These are phyloP conservation scores for Colletotrichum viniferum DNA, from an alignment of 2,329 filamentous ascomycete genomes.

Conservation along the genomic window DNA sequence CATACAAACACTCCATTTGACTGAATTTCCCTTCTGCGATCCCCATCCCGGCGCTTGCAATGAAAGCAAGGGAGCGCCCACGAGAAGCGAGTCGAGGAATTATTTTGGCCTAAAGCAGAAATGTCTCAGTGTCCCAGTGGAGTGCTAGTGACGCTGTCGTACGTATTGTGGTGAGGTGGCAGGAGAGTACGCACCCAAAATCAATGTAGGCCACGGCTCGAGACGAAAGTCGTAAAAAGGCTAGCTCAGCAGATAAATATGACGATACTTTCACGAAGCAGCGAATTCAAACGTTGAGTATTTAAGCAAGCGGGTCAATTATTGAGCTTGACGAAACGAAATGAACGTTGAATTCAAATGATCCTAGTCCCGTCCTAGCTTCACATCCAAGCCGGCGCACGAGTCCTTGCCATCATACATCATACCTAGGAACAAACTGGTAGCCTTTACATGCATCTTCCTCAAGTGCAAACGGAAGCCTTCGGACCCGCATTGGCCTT, in stretches of 20 bases:
- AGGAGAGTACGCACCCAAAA: background rate
- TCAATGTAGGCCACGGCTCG: background rate
- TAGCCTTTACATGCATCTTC: background rate
- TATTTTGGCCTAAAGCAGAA: background rate
- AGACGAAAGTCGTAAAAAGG: background rate
- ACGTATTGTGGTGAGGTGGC: background rate
- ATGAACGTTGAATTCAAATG: background rate
- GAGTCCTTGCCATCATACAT: background rate
- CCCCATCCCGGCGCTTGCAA: background rate
- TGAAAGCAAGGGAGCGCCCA: background rate
- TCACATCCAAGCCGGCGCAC: background rate
- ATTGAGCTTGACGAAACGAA: background rate
- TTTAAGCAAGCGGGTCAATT: background rate
- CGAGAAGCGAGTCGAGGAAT: background rate
- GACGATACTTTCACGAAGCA: background rate
- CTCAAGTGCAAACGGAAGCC: constrained; percentile 6
- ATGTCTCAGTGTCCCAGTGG: background rate
- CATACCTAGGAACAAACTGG: background rate
- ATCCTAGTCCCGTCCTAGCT: background rate
- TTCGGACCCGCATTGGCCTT: constrained; percentile 11
- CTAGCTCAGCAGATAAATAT: background rate
- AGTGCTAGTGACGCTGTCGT: background rate
- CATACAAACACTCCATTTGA: background rate
- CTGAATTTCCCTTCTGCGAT: background rate
- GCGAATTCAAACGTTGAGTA: rapidly evolving